Conservation (phyloP, 805 yeast species). For the Alloascoidea africana region DNA sequence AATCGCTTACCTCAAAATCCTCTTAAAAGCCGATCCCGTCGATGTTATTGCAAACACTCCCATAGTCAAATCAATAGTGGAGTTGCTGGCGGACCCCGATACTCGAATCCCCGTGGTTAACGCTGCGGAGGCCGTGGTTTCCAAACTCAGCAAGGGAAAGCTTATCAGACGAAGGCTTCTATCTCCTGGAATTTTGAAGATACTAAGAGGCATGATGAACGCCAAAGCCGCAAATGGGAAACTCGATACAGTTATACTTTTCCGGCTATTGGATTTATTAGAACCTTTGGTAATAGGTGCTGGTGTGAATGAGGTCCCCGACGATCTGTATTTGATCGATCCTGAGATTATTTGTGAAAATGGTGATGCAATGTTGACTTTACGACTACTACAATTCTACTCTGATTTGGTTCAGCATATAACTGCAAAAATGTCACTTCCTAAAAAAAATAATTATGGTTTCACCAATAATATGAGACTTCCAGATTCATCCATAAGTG, state of each 20-base stretch:
- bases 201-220: slow-evolving; percentile 13
- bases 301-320: slow-evolving; percentile 12
- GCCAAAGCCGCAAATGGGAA: slow-evolving; percentile 7
- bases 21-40: slow-evolving; percentile 16
- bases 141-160: slow-evolving; percentile 14
- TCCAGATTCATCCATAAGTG: no score
- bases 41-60: slow-evolving; percentile 20
- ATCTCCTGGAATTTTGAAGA: slow-evolving; percentile 12
- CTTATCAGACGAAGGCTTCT: slow-evolving; percentile 16
- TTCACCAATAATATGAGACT: no score
- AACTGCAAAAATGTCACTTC: no score
- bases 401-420: no score
- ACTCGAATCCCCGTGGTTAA: slow-evolving; percentile 12
- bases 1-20: slow-evolving; percentile 12
- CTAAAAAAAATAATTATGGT: no score
- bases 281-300: slow-evolving; percentile 14
- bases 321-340: slow-evolving; percentile 12
- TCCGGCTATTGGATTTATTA: slow-evolving; percentile 16
- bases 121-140: slow-evolving; percentile 12
- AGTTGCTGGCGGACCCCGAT: slow-evolving; percentile 10
- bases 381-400: slow-evolving; percentile 18
- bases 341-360: slow-evolving; percentile 10
- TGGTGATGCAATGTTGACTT: slow-evolving; percentile 17
- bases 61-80: slow-evolving; percentile 13
- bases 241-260: slow-evolving; percentile 13